Evolutionary conservation across 2,329 filamentous ascomycete genomes (phyloP), one percentile per base, ranked within the genome.

Genomic region (Knoxdaviesia proteae): DNA sequence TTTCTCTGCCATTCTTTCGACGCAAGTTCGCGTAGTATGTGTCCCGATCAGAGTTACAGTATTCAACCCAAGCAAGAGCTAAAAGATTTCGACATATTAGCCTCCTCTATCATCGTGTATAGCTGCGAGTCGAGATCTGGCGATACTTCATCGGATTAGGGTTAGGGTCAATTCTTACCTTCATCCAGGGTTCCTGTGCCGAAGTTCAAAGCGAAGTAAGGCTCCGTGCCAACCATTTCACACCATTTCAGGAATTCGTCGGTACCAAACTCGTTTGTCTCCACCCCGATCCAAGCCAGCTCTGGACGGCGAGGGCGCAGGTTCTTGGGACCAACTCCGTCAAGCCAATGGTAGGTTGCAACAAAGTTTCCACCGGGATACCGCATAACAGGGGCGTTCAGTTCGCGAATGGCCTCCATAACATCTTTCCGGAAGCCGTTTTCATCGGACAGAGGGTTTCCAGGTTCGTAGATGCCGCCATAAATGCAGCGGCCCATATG

Each of bases 401-500:
- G 68, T 49, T 86, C 80, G 53, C 74, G 71, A 48, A 90, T 64
- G 5, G 80, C 77, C 37, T 72, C 68, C 30, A 90, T 70, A 37
- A 90, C 83, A 58, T 90, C 83, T 49, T 69, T 82, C 36, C 83
- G 77, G 61, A 84, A 88, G 37, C 82, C 82, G 49, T 81, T 65
- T 43, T 73, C 65, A 50, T 87, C 80, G 2, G 80, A 77, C n/a
- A 86, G 67, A 3, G 74, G 61, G 56, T 77, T 86, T 34, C 68
- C 70, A 1, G 81, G 82, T 50, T 88, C 82, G 59, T 86, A 88
- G 54, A 90, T 80, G 49, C 84, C 83, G 48, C 81, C 81, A 56
- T 90, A 88, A 54, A 90, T 86, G 63, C 83, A 90, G 47, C 83
- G 74, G 52, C 83, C 83, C 82, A 90, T 90, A 59, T 90, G 84